Base-by-base conservation (phyloP, 768 basidiomycete species). In the Mycena galopus region DNA sequence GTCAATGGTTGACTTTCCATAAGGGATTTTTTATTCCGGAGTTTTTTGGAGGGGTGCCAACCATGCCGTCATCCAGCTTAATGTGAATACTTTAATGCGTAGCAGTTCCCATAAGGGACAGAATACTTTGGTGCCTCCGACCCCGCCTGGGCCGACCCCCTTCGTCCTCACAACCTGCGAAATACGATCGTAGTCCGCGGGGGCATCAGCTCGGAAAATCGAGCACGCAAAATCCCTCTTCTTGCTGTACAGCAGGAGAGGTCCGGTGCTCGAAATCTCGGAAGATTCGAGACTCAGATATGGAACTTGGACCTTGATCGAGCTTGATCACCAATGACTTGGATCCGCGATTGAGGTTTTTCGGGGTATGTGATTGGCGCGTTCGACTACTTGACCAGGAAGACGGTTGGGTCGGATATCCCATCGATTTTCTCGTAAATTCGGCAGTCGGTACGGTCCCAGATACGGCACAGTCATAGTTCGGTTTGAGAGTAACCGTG, bases 211-310 rank as follows among this genome's bases (percentile, higher is more conserved):
- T 17, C 83, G 78, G 21, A 76, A 29, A 25, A 89, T 79, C 3
- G 77, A 73, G 73, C 90, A 90, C 6, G 86, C 81, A 42, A 92
- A 86, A 65, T 90, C 85, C 10, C 87, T 81, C 74, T 87, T 90
- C 79, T 87, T 87, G 58, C 84, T 87, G 73, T 90, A 91, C 30
- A 91, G 82, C 37, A 86, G 74, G 27, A 88, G 69, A 65, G 80
- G 71, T 3, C 77, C 83, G 21, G 59, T 59, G 9, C 71, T n/a
- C n/a, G n/a, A n/a, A n/a, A n/a, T n/a, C n/a, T n/a, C n/a, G n/a
- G n/a, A n/a, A n/a, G n/a, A n/a, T n/a, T 64, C 29, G 21, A 67
- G 29, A 35, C 47, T 14, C 16, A 37, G 35, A 30, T 67, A 35
- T 7, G 27, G 73, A 70, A 56, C 79, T 79, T 0, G 89, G 86